Evolutionary conservation across 148 eudicot species (phyloP).

Genomic region (Silene conica): DNA sequence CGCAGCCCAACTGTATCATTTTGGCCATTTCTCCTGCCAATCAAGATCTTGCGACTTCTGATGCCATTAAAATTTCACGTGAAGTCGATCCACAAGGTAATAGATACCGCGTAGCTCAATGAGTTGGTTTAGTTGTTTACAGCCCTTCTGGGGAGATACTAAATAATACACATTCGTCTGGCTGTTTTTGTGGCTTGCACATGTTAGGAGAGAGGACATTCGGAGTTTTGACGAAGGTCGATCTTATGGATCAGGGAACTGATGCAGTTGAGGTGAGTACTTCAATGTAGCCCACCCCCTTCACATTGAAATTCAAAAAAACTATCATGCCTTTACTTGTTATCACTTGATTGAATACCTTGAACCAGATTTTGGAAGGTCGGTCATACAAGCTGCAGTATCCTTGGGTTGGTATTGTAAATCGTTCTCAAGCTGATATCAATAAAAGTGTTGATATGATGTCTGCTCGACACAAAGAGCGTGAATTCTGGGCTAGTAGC

Average conservation of each 20-base stretch:
- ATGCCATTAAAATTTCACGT: slow-evolving; percentile 66
- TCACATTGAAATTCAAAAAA: no score
- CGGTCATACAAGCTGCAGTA: slow-evolving; percentile 63
- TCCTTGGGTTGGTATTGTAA: slow-evolving; percentile 97
- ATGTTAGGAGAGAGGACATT: slow-evolving; percentile 57
- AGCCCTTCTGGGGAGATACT: neutral
- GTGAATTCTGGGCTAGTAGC: slow-evolving; percentile 64
- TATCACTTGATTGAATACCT: slow-evolving; percentile 4
- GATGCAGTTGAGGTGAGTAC: slow-evolving; percentile 55
- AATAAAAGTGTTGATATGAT: slow-evolving; percentile 91
- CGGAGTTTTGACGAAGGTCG: slow-evolving; percentile 61
- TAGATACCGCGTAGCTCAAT: no score
- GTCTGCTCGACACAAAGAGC: slow-evolving; percentile 80
- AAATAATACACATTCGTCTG: neutral
- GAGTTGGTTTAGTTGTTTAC: no score
- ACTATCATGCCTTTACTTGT: no score
- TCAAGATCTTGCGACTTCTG: slow-evolving; percentile 75
- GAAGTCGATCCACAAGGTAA: slow-evolving; percentile 67
- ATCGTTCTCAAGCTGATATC: slow-evolving; percentile 93
- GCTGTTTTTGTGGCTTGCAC: neutral
- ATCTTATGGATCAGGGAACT: slow-evolving; percentile 64
- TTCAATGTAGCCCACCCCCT: neutral
- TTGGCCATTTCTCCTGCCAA: slow-evolving; percentile 71
- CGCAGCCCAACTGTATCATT: slow-evolving; percentile 69
- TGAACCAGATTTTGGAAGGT: slow-evolving; percentile 80